These are phyloP conservation scores for Lepidium sativum DNA, from an alignment of 345 rosid genomes.

Conservation along the genomic window DNA sequence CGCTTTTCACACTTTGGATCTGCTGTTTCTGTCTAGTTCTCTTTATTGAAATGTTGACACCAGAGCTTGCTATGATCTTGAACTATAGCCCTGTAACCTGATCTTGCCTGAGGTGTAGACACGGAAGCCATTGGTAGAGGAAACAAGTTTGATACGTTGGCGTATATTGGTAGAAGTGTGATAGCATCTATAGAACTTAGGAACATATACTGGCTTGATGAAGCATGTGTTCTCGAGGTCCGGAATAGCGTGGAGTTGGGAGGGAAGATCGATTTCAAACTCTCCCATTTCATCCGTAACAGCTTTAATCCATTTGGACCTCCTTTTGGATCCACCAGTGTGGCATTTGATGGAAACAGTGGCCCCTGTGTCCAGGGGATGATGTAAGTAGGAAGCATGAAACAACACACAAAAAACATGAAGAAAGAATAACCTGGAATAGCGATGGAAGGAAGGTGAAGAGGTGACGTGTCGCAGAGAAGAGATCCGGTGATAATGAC, in stretches of 20 bases:
- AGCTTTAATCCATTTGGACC: constrained; percentile 24
- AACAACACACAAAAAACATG: not conserved
- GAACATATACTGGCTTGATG: constrained; percentile 22
- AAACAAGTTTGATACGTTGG: constrained; percentile 20
- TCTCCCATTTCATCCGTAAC: constrained; percentile 26
- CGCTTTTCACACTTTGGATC: not conserved
- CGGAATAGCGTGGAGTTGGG: constrained; percentile 27
- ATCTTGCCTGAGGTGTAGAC: constrained; percentile 27
- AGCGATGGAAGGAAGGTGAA: not conserved
- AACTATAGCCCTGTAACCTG: constrained; percentile 18
- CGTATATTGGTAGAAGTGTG: constrained; percentile 9
- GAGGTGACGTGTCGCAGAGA: constrained; percentile 12
- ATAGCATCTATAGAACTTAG: constrained; percentile 20
- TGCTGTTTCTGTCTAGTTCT: not conserved
- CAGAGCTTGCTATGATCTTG: constrained; percentile 9
- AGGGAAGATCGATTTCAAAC: constrained; percentile 30
- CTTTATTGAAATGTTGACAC: not conserved
- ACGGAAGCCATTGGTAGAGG: constrained; percentile 25
- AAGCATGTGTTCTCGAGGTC: constrained; percentile 18
- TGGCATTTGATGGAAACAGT: constrained; percentile 26
- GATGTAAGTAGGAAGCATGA: not conserved
- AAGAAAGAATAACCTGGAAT: constrained; percentile 20
- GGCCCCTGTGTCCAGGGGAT: constrained; percentile 14
- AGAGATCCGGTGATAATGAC: constrained; percentile 28
- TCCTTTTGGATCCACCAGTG: constrained; percentile 5